These are phyloP conservation scores for Neofusicoccum laricinum DNA, from an alignment of 2,329 filamentous ascomycete species.

Conservation along the genomic window DNA sequence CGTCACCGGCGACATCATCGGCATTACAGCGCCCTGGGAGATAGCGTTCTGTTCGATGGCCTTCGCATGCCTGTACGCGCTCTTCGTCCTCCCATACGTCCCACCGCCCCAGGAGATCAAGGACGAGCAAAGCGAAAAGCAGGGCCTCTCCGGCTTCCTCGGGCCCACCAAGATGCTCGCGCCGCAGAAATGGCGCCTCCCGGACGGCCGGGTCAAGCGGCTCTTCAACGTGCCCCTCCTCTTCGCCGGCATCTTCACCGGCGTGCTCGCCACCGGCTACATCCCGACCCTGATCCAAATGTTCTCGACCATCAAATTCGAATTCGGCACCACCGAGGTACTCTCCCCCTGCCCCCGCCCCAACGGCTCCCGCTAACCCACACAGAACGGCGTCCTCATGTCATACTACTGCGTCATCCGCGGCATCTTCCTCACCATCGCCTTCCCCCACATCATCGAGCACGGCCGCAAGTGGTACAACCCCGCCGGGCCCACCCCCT, in stretches of 20 bases:
- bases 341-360: background rate
- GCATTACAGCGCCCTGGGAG: conserved; percentile 64
- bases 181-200: conserved; percentile 54
- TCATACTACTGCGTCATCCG: conserved; percentile 45
- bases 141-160: conserved; percentile 55
- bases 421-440: conserved; percentile 43
- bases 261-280: conserved; percentile 67
- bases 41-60: conserved; percentile 59
- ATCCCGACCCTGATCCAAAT: conserved; percentile 57
- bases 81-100: conserved; percentile 48
- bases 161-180: conserved; percentile 62
- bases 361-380: background rate
- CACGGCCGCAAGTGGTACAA: conserved; percentile 38
- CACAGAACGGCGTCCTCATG: conserved; percentile 43
- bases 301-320: conserved; percentile 46
- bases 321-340: conserved; percentile 41
- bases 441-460: conserved; percentile 45
- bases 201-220: conserved; percentile 49
- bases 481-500: too few species aligned
- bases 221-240: conserved; percentile 65
- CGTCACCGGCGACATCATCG: conserved; percentile 60
- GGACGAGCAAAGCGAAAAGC: conserved; percentile 22
- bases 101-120: conserved; percentile 39
- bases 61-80: conserved; percentile 40
- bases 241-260: conserved; percentile 64